Conservation (phyloP, 2,329 filamentous ascomycete species). For the Cercospora zeae-maydis region DNA sequence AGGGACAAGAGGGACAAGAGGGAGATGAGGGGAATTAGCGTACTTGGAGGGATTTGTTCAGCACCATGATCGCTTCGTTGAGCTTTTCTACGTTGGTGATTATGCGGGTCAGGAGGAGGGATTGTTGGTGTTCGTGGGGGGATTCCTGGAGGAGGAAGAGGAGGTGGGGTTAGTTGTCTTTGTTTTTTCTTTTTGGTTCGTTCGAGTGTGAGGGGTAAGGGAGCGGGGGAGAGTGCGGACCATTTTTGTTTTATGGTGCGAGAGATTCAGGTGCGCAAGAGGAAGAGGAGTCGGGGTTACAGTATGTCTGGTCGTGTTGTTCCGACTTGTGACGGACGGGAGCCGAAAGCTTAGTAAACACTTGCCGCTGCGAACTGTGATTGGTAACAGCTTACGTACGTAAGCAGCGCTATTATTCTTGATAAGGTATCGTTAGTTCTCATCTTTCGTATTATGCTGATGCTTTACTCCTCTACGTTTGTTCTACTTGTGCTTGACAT, state of each 20-base stretch:
- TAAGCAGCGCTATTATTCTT: too few species aligned
- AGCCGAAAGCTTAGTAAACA: too few species aligned
- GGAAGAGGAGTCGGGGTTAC: not conserved
- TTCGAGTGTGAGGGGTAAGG: too few species aligned
- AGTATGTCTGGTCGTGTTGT: not conserved
- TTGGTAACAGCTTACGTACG: too few species aligned
- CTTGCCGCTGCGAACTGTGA: too few species aligned
- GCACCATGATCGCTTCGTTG: constrained; percentile 85
- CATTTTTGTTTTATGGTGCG: not conserved
- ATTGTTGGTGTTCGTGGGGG: constrained; percentile 97
- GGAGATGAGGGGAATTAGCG: too few species aligned
- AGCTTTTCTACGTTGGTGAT: constrained; percentile 98
- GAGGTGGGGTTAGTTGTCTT: not conserved
- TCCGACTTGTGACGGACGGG: not conserved
- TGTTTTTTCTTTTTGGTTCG: not conserved
- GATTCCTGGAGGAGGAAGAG: constrained; percentile 61
- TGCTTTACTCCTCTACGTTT: too few species aligned
- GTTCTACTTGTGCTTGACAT: too few species aligned
- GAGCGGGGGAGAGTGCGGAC: too few species aligned
- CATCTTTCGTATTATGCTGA: too few species aligned
- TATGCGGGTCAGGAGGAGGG: constrained; percentile 85
- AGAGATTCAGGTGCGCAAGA: not conserved
- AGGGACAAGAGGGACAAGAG: not conserved
- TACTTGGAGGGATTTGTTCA: constrained; percentile 91
- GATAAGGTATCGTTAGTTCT: too few species aligned